Conservation (phyloP, 1,284 basidiomycete species). For the Stygiomarasmius scandens region DNA sequence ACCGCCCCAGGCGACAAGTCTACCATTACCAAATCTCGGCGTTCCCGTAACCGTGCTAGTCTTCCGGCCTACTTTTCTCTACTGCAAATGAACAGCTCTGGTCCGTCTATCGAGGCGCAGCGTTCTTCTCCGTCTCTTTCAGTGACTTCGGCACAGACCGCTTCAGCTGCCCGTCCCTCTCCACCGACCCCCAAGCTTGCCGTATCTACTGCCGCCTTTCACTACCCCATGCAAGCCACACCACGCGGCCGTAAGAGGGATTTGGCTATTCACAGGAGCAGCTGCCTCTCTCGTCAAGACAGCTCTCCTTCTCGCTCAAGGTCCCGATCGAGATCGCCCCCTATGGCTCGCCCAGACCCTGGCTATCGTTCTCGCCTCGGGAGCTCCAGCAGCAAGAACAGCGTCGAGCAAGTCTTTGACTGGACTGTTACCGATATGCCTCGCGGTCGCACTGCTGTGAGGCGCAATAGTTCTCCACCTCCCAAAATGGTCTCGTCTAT, state of each 20-base stretch:
- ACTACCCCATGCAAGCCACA: slow-evolving; percentile 35
- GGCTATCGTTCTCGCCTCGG: slow-evolving; percentile 29
- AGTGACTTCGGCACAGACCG: slow-evolving; percentile 51
- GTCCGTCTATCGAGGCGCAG: slow-evolving; percentile 32
- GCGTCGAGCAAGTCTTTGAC: slow-evolving; percentile 38
- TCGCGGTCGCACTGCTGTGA: slow-evolving; percentile 47
- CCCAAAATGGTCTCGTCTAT: slow-evolving; percentile 40
- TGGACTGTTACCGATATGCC: slow-evolving; percentile 34
- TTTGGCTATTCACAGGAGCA: slow-evolving; percentile 30
- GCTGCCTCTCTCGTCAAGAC: slow-evolving; percentile 31
- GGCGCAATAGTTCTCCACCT: slow-evolving; percentile 55
- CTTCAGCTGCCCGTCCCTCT: slow-evolving; percentile 41
- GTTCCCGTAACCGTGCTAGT: slow-evolving; percentile 67
- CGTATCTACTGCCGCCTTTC: slow-evolving; percentile 24
- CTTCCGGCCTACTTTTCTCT: slow-evolving; percentile 79
- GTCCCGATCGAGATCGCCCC: slow-evolving; percentile 35
- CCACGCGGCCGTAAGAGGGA: slow-evolving; percentile 53
- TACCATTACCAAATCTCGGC: slow-evolving; percentile 51
- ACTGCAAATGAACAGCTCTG: slow-evolving; percentile 52
- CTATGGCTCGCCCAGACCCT: slow-evolving; percentile 12
- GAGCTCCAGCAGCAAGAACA: slow-evolving; percentile 28
- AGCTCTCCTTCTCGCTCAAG: slow-evolving; percentile 34
- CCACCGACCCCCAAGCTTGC: slow-evolving; percentile 60
- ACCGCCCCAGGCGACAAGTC: slow-evolving; percentile 26
- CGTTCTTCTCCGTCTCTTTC: slow-evolving; percentile 34